Base-by-base conservation (phyloP, 2,329 filamentous ascomycete genomes). In the Fusarium sp. region DNA sequence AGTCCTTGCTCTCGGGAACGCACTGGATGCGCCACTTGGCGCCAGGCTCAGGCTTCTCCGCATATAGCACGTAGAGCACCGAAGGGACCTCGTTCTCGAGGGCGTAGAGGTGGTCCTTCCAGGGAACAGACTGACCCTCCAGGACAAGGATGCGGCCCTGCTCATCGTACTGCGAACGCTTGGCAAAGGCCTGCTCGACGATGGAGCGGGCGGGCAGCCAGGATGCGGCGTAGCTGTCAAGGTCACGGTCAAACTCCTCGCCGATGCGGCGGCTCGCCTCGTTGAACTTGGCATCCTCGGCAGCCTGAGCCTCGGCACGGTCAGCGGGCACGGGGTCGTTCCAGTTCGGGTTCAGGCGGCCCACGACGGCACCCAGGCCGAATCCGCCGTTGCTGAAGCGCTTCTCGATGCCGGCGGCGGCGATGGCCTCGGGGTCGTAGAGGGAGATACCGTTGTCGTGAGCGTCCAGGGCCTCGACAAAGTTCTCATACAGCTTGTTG, bases 71-170 rank as follows among this genome's bases (percentile, higher is more conserved):
- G 80, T 98, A 98, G 60, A 95, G 87, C 5, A 96, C 91, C 77
- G 80, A 80, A 9, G 81, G 76, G 20, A 91, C 89, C 45, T 90
- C 85, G 22, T 83, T 88, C 85, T 99, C 97, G 31, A 98, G 89
- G 20, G 89, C 91, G 85, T 98, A 98, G 20, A 99, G 88, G 83
- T 99, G 97, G 80, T 98, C 96, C 82, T 97, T 97, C 97, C 97
- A 98, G 2, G 96, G 96, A 70, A 96, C 93, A 68, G 93, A 91
- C 81, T 94, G 91, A 38, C 87, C 87, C 73, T 93, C 90, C 66
- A 99, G 89, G 29, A 98, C 92, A 79, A 98, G 87, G 69, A 98
- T 90, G 72, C 94, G 91, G 66, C 95, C 95, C 74, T 92, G 86
- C 11, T 91, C 80, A 81, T 98, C 94, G 80, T 91, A 89, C 75